phyloP scores from a whole-genome alignment of 73 alveolate species.

The Blepharisma japonicum region DNA sequence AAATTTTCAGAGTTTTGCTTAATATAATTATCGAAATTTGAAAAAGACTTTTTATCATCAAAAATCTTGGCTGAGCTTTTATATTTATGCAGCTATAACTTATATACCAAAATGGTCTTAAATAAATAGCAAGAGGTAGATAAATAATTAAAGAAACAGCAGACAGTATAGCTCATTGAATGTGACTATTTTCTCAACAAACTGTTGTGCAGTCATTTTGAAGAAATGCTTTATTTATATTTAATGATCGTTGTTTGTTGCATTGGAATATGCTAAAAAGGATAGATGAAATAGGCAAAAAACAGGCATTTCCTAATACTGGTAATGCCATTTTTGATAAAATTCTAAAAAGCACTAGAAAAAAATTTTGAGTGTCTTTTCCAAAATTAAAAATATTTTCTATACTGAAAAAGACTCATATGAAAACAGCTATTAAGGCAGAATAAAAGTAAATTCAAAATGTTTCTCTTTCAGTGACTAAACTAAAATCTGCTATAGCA shows the following conservation, averaged over 20 bases:
- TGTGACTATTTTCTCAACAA: background rate
- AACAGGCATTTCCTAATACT: background rate
- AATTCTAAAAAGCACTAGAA: too few relatives aligned
- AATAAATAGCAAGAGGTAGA: background rate
- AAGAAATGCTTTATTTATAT: background rate
- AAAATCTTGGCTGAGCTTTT: too few relatives aligned
- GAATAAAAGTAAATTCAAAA: too few relatives aligned
- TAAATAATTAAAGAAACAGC: background rate
- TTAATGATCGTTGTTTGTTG: background rate
- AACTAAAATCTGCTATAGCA: too few relatives aligned
- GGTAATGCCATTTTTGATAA: background rate
- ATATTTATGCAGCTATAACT: too few relatives aligned
- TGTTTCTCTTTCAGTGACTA: too few relatives aligned
- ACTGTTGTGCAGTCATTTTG: background rate
- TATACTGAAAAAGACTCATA: too few relatives aligned
- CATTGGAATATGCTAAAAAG: background rate
- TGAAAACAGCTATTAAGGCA: too few relatives aligned
- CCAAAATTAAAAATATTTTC: too few relatives aligned
- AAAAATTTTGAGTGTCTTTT: too few relatives aligned
- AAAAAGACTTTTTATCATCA: background rate
- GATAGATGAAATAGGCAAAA: background rate
- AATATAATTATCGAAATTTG: background rate
- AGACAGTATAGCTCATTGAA: background rate
- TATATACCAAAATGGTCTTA: constrained; percentile 19
- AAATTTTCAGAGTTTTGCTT: too few relatives aligned